phyloP scores from a whole-genome alignment of 495 filamentous ascomycete species.

The Ramalina peruviana region DNA sequence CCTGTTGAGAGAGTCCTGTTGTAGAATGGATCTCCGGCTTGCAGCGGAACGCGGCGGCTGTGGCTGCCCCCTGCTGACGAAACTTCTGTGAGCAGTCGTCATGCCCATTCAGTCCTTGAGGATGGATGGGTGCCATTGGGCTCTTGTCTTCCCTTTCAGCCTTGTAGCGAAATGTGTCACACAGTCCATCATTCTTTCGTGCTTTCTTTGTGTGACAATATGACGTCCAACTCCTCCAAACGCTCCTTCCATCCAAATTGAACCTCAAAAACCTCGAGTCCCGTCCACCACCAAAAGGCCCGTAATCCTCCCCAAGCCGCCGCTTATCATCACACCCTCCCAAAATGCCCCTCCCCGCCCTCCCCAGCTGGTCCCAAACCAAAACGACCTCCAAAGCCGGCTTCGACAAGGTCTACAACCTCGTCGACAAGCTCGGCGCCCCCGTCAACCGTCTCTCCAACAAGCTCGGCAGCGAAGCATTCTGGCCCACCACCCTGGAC shows the following conservation, averaged over 20 bases:
- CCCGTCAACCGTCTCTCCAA: constrained; percentile 67
- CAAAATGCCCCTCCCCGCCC: constrained; percentile 6
- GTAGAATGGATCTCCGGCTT: neutral
- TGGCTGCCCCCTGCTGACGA: neutral
- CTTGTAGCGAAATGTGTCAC: too few species aligned
- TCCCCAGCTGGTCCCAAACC: constrained; percentile 16
- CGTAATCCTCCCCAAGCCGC: too few species aligned
- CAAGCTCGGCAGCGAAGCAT: constrained; percentile 60
- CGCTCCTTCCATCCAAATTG: neutral
- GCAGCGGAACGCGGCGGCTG: neutral
- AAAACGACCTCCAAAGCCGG: constrained; percentile 31
- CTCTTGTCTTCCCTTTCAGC: too few species aligned
- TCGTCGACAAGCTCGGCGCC: constrained; percentile 40
- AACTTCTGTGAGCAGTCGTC: neutral
- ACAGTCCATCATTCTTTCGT: too few species aligned
- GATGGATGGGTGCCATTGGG: too few species aligned
- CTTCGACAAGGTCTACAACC: constrained; percentile 40
- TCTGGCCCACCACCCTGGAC: constrained; percentile 69
- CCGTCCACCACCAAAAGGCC: too few species aligned
- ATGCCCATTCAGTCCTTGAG: neutral
- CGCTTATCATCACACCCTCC: neutral
- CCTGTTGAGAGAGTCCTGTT: too few species aligned
- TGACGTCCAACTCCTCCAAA: neutral
- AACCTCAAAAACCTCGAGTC: neutral
- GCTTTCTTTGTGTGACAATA: neutral